Conservation (phyloP, 768 basidiomycete genomes). For the Termitomyces sp. region DNA sequence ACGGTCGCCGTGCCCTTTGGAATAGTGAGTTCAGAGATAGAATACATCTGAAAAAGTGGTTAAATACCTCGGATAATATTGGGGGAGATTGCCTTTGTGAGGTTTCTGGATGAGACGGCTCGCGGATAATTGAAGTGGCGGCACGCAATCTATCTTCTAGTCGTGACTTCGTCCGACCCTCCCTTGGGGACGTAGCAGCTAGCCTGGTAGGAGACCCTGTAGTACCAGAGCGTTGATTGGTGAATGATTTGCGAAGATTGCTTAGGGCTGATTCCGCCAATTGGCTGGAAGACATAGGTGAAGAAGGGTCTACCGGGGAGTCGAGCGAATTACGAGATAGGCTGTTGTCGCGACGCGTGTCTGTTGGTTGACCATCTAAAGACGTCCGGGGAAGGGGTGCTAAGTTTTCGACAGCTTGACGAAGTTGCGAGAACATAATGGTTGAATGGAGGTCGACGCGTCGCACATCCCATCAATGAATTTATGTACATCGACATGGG, state of each 20-base stretch:
- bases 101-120: conserved; percentile 39
- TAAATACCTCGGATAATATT: conserved; percentile 15
- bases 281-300: conserved; percentile 42
- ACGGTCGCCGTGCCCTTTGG: conserved; percentile 13
- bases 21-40: conserved; percentile 36
- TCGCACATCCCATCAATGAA: background rate
- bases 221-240: conserved; percentile 43
- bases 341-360: conserved; percentile 15
- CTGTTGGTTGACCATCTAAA: conserved; percentile 22
- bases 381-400: conserved; percentile 43
- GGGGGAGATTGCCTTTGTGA: conserved; percentile 41
- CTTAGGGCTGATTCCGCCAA: conserved; percentile 57
- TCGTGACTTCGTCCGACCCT: conserved; percentile 41
- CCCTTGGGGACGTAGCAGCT: conserved; percentile 13
- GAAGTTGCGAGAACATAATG: conserved; percentile 73
- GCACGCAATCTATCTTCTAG: conserved; percentile 78
- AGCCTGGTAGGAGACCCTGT: conserved; percentile 22
- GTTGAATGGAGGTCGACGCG: background rate
- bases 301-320: conserved; percentile 13
- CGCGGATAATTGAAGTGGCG: conserved; percentile 51
- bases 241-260: conserved; percentile 61
- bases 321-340: conserved; percentile 31
- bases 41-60: conserved; percentile 34
- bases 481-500: background rate
- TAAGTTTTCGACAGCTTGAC: conserved; percentile 67